Base-by-base conservation (phyloP, 75 land plant species). In the Selaginella moellendorffii region DNA sequence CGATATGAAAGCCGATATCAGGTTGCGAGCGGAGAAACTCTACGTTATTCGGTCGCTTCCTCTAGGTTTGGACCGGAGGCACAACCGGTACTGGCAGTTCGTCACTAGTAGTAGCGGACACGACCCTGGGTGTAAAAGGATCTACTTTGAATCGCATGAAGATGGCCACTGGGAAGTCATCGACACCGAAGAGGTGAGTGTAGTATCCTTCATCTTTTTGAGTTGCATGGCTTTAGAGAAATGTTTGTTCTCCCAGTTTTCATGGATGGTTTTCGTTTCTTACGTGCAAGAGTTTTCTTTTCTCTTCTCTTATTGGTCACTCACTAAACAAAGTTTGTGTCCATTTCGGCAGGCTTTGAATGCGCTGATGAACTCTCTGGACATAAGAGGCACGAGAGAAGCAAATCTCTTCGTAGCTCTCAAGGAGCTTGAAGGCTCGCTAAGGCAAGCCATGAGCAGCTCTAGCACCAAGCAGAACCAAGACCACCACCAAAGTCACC, bases 21-120 rank as follows among this genome's bases (percentile, higher is more conserved):
- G 59, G 9, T n/a, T 9, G 5, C 59, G 59, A 8, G 59, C 59
- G n/a, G 59, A 56, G n/a, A 56, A 56, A 19, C 24, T 56, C 23
- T 56, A 56, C n/a, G 59, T 56, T 56, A 56, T 56, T 8, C 5
- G 59, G 59, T 56, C 59, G 19, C 21, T 56, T 21, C 59, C 59
- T 19, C 19, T 56, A 8, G 59, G 59, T 2, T 56, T 56, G n/a
- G 59, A 56, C 19, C 21, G 59, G 21, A 56, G 59, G 59, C 19
- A 9, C 19, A 56, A 56, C n/a, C 59, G 59, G 8, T 56, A 56
- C 59, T 56, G 59, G 59, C 59, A 56, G n/a, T 56, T 56, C n/a
- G 59, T 56, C 17, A 36, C 46, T 5, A 5, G 59, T 19, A 19
- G 59, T 5, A 5, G 59, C 24, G 59, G 59, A 8, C 8, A 56